phyloP scores from a whole-genome alignment of 192 early-diverging fungal species.

The Umbelopsis sp. region DNA sequence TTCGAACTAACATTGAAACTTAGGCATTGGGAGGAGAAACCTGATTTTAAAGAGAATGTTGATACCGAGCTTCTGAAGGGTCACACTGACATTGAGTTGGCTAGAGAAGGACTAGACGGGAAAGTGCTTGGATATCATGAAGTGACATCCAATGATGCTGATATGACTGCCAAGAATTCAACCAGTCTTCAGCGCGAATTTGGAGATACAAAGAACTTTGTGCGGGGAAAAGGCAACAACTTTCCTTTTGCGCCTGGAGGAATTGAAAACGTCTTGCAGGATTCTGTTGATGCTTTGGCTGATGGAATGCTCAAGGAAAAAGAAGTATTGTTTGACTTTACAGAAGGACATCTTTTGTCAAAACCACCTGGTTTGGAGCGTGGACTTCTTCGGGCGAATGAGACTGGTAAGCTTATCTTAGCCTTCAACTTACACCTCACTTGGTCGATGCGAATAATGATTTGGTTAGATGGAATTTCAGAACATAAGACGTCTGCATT shows the following conservation, averaged over 20 bases:
- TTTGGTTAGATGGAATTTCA: not conserved
- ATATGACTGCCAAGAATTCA: constrained; percentile 62
- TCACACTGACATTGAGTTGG: constrained; percentile 50
- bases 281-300: constrained; percentile 29
- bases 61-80: constrained; percentile 49
- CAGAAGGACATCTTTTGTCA: constrained; percentile 43
- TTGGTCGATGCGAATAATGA: not conserved
- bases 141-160: constrained; percentile 20
- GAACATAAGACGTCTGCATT: not conserved
- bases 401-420: not conserved
- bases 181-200: constrained; percentile 71
- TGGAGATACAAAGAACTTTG: constrained; percentile 62
- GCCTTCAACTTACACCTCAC: not conserved
- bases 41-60: constrained; percentile 45
- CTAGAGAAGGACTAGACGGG: constrained; percentile 57
- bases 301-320: constrained; percentile 29
- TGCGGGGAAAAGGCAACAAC: constrained; percentile 66
- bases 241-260: constrained; percentile 83
- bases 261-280: constrained; percentile 53
- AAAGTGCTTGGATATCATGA: constrained; percentile 52
- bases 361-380: constrained; percentile 74
- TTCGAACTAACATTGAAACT: not conserved
- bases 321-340: constrained; percentile 30
- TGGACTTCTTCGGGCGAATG: constrained; percentile 59
- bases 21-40: constrained; percentile 48